These are phyloP conservation scores for Phaffia australis DNA, from an alignment of 768 basidiomycete species.

Conservation along the genomic window DNA sequence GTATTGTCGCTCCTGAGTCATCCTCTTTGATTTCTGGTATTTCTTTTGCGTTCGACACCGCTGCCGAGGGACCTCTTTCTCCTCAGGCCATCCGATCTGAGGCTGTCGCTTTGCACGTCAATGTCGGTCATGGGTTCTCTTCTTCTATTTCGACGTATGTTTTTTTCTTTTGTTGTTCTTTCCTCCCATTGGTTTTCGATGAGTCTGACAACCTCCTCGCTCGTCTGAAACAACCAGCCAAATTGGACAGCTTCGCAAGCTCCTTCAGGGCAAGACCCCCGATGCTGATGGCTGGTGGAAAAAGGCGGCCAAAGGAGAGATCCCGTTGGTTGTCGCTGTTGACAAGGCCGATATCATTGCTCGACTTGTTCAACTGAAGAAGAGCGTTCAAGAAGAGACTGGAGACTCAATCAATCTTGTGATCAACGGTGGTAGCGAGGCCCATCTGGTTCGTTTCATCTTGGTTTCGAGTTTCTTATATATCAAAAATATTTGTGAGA, in stretches of 20 bases:
- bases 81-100: constrained; percentile 53
- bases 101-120: constrained; percentile 57
- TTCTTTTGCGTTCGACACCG: constrained; percentile 52
- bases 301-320: constrained; percentile 39
- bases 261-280: constrained; percentile 10
- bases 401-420: constrained; percentile 39
- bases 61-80: constrained; percentile 51
- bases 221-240: neutral
- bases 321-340: constrained; percentile 54
- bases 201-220: too few species aligned
- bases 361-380: constrained; percentile 53
- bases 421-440: constrained; percentile 18
- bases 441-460: constrained; percentile 10
- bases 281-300: constrained; percentile 20
- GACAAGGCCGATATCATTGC: constrained; percentile 63
- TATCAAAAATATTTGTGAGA: too few species aligned
- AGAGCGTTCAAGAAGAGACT: constrained; percentile 46
- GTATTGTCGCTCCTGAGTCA: constrained; percentile 48
- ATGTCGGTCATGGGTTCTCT: constrained; percentile 42
- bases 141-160: constrained; percentile 54
- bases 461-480: too few species aligned
- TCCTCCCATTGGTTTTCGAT: too few species aligned
- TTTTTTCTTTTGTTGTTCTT: too few species aligned
- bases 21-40: constrained; percentile 54
- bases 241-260: constrained; percentile 17